A percentile compares a stretch with the other conserved stretches of the same genome.
phyloP scores from a whole-genome alignment of 2,329 filamentous ascomycete species.

The Apiospora malaysiana region DNA sequence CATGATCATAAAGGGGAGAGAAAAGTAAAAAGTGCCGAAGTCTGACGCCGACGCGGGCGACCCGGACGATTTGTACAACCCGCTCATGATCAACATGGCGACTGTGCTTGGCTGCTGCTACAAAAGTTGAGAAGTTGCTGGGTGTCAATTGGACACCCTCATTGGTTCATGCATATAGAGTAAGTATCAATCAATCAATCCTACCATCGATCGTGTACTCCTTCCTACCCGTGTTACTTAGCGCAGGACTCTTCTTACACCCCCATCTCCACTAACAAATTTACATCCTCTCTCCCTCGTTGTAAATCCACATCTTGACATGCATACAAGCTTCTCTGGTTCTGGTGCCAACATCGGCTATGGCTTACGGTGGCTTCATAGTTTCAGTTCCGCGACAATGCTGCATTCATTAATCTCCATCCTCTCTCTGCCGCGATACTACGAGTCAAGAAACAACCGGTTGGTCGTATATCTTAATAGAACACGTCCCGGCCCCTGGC shows the following conservation, averaged over 20 bases:
- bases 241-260: not conserved
- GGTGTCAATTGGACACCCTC: not conserved
- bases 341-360: not conserved
- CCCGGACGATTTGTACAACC: not conserved
- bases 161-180: too few species aligned
- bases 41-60: not conserved
- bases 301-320: not conserved
- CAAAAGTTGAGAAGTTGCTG: not conserved
- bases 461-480: not conserved
- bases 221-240: not conserved
- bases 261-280: not conserved
- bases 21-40: constrained; percentile 12
- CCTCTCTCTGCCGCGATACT: not conserved
- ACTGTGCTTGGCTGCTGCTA: not conserved
- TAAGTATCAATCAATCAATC: not conserved
- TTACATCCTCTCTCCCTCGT: not conserved
- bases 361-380: not conserved
- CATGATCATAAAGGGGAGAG: not conserved
- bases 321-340: not conserved
- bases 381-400: not conserved
- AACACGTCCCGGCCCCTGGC: not conserved
- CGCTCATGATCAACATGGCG: not conserved
- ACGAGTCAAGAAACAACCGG: not conserved
- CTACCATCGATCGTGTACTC: not conserved
- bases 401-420: not conserved